phyloP scores from a whole-genome alignment of 2,329 filamentous ascomycete species.

The Dothistroma pini region DNA sequence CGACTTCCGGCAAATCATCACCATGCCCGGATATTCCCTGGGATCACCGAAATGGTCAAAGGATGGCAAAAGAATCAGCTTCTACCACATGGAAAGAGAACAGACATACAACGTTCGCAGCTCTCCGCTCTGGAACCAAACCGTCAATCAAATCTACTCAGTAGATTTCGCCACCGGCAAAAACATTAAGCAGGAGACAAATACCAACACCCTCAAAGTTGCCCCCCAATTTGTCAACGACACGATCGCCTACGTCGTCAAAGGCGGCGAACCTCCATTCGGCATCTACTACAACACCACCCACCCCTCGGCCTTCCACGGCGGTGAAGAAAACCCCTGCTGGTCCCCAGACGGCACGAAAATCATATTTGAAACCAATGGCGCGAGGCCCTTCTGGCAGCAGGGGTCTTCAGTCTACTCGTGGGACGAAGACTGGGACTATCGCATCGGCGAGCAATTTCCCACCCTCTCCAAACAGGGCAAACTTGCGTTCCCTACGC shows the following conservation, averaged over 20 bases:
- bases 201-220: slow-evolving; percentile 10
- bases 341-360: not conserved
- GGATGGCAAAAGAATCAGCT: slow-evolving; percentile 6
- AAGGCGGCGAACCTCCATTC: not conserved
- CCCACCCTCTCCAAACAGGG: not conserved
- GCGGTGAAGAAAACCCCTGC: not conserved
- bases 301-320: not conserved
- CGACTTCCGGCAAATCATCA: slow-evolving; percentile 3
- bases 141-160: slow-evolving; percentile 8
- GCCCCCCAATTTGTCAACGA: slow-evolving; percentile 8
- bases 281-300: not conserved
- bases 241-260: slow-evolving; percentile 14
- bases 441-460: slow-evolving; percentile 1
- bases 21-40: not conserved
- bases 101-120: slow-evolving; percentile 5
- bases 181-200: slow-evolving; percentile 9
- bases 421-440: not conserved
- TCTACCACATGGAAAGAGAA: slow-evolving; percentile 3
- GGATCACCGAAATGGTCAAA: slow-evolving; percentile 9
- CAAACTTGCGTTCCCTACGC: not conserved
- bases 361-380: not conserved
- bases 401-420: not conserved
- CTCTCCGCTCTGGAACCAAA: not conserved
- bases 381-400: not conserved
- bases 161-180: slow-evolving; percentile 15